phyloP scores from a whole-genome alignment of 2,329 filamentous ascomycete genomes.

The Colletotrichum sp. region DNA sequence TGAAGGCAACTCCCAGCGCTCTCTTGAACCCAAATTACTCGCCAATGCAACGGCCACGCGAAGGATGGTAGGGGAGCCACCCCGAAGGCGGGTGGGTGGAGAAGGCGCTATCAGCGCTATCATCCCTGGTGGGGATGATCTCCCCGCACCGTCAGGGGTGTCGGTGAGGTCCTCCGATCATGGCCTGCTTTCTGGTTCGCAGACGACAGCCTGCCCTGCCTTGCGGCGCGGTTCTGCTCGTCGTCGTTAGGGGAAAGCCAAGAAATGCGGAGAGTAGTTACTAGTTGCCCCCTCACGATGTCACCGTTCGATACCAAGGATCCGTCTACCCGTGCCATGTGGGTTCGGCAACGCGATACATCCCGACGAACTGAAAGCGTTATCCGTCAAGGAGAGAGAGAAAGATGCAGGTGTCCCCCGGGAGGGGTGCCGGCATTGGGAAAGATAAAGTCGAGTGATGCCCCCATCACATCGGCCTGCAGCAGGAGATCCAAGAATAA shows the following conservation, averaged over 20 bases:
- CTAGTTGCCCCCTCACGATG: not conserved
- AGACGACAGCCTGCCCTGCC: not conserved
- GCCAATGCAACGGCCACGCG: not conserved
- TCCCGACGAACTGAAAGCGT: not conserved
- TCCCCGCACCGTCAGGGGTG: slow-evolving; percentile 14
- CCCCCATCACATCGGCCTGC: not conserved
- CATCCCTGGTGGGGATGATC: not conserved
- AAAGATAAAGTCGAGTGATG: slow-evolving; percentile 4
- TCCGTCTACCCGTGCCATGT: not conserved
- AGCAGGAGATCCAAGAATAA: not conserved
- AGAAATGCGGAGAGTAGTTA: not conserved
- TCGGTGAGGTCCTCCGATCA: slow-evolving; percentile 23
- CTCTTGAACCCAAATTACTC: not conserved
- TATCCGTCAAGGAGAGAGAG: not conserved
- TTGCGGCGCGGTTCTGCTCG: not conserved
- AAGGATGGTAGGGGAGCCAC: slow-evolving; percentile 9
- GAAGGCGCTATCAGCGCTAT: slow-evolving; percentile 8
- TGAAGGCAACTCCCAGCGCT: not conserved
- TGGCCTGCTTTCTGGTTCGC: not conserved
- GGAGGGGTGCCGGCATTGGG: not conserved
- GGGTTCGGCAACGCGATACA: not conserved
- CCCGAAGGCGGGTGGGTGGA: slow-evolving; percentile 11
- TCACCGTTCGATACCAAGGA: not conserved
- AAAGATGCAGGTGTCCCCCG: not conserved
- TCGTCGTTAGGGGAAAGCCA: not conserved